Conservation (phyloP, 2,329 filamentous ascomycete genomes). For the Chaetomium globosum region DNA sequence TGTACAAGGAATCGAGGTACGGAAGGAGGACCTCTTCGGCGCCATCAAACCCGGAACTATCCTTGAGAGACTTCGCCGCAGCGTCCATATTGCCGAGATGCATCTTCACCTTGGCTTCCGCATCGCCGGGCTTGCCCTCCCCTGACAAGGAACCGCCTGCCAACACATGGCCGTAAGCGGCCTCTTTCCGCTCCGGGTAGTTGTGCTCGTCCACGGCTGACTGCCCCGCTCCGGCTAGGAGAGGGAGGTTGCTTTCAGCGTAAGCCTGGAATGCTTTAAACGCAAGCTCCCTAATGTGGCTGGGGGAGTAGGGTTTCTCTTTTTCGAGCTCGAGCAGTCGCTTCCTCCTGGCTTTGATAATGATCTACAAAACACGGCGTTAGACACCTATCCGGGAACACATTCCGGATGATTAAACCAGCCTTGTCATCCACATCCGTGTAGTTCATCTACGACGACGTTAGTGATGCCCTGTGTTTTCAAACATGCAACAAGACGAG, state of each 20-base stretch:
- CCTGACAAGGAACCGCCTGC: conserved; percentile 58
- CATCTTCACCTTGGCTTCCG: conserved; percentile 88
- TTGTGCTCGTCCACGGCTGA: conserved; percentile 52
- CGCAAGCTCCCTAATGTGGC: conserved; percentile 52
- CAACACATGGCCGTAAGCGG: conserved; percentile 57
- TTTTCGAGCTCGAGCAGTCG: conserved; percentile 77
- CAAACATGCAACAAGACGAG: background rate
- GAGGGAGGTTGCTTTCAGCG: conserved; percentile 57
- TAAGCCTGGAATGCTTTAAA: conserved; percentile 59
- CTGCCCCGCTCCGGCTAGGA: conserved; percentile 46
- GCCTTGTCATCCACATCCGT: conserved; percentile 64
- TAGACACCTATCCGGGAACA: background rate
- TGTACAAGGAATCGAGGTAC: conserved; percentile 74
- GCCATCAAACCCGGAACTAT: conserved; percentile 51
- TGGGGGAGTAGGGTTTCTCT: conserved; percentile 63
- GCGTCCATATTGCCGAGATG: conserved; percentile 68
- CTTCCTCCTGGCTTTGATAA: conserved; percentile 70
- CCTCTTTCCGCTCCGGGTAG: conserved; percentile 54
- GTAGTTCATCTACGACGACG: conserved; percentile 69
- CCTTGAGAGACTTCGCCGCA: conserved; percentile 54
- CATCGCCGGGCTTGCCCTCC: conserved; percentile 68
- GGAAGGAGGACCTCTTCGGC: conserved; percentile 72
- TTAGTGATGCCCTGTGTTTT: conserved; percentile 11
- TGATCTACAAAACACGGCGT: conserved; percentile 48
- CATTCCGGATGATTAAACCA: conserved; percentile 7